phyloP scores from a whole-genome alignment of 2,329 filamentous ascomycete species.

The Elsinoe necatrix region DNA sequence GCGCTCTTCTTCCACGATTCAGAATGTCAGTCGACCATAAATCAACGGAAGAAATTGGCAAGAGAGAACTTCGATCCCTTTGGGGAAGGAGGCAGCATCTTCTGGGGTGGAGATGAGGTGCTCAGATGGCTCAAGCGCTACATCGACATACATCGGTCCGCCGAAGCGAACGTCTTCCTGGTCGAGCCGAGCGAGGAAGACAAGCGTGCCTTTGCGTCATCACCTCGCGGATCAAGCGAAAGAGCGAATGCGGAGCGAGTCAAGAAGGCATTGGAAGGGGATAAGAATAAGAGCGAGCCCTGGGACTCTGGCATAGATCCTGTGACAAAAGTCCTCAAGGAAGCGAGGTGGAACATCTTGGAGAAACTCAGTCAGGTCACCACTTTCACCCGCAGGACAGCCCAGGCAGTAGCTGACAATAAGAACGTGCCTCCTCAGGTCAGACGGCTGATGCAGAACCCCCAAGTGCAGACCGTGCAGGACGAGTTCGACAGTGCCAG shows the following conservation, averaged over 20 bases:
- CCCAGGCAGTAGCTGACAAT: conserved; percentile 86
- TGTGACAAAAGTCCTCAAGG: conserved; percentile 85
- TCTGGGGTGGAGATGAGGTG: conserved; percentile 97
- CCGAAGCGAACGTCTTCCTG: conserved; percentile 82
- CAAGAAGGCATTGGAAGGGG: conserved; percentile 34
- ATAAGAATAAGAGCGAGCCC: conserved; percentile 29
- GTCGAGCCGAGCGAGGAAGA: conserved; percentile 83
- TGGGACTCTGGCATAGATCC: conserved; percentile 77
- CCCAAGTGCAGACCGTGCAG: conserved; percentile 88
- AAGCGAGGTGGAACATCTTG: conserved; percentile 91
- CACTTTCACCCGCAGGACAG: conserved; percentile 85
- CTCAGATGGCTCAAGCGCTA: conserved; percentile 83
- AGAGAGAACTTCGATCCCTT: conserved; percentile 76
- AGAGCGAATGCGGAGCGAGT: conserved; percentile 46
- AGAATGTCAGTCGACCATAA: conserved; percentile 90
- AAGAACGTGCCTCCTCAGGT: conserved; percentile 85
- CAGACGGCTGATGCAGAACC: conserved; percentile 73
- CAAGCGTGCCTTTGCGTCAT: conserved; percentile 64
- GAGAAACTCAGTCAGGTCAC: conserved; percentile 97
- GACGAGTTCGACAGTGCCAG: conserved; percentile 96
- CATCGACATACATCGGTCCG: conserved; percentile 71
- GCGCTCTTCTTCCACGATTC: conserved; percentile 96
- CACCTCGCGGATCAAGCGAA: conserved; percentile 19
- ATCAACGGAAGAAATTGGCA: conserved; percentile 81
- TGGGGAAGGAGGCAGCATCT: conserved; percentile 73